Evolutionary conservation across 768 basidiomycete genomes (phyloP), one percentile per base, ranked within the genome.

Genomic region (Megacollybia marginata): DNA sequence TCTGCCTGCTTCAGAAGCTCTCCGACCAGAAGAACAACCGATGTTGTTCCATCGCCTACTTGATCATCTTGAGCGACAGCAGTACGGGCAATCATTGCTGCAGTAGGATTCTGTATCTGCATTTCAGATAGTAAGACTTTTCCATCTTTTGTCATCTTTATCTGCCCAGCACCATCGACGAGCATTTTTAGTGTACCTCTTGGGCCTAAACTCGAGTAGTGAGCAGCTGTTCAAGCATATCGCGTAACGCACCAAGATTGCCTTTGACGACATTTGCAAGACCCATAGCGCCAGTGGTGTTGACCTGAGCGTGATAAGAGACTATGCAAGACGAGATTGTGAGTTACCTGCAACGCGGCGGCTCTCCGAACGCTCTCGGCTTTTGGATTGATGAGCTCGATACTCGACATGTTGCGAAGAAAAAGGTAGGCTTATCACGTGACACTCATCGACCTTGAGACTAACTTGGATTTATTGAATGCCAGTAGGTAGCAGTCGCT

Each of bases 61-160:
- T 97, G 94, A 62, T 98, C 96, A 58, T 99, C 96, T 65, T 98
- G 96, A 3, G 96, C 95, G 19, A 97, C 95, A 12, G 96, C 96
- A 40, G 96, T 97, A 47, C 93, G 83, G 43, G 96, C 96, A 62
- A 99, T 92, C 92, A 99, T 95, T 32, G 96, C 94, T 15, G 96
- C 96, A 3, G 96, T 98, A 31, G 96, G 96, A 66, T 99, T 98
- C 70, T 91, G 88, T 59, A 99, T 99, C 72, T 98, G 96, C 96
- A 99, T 99, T 72, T 99, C 96, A 38, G 93, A 95, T 51, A 99
- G 76, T 49, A 99, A 71, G 38, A 97, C 95, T 72, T 99, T 99
- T 55, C 96, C 96, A 62, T 98, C 96, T 75, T 98, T 99, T 55
- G 96, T 98, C 90, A 99, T 94, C 79, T 98, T 99, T 68, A 99